A percentile compares a stretch with the other conserved stretches of the same genome.
phyloP scores from a whole-genome alignment of 2,329 filamentous ascomycete genomes.

The Penicillium sp. region DNA sequence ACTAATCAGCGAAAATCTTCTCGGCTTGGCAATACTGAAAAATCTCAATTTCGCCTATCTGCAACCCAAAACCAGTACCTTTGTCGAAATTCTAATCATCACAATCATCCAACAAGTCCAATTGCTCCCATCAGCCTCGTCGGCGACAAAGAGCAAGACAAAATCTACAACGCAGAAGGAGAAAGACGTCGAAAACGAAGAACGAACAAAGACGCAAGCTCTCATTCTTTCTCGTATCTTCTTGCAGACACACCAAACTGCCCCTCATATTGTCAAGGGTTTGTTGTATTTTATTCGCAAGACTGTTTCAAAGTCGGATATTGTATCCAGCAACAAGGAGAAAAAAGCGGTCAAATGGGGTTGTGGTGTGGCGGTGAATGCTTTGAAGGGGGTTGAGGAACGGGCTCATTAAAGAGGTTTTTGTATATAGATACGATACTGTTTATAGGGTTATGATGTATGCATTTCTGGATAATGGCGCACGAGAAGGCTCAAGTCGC shows the following conservation, averaged over 20 bases:
- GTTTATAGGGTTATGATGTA: neutral
- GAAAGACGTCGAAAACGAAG: slow-evolving; percentile 6
- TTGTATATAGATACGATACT: neutral
- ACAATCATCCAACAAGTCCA: slow-evolving; percentile 66
- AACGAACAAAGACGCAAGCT: slow-evolving; percentile 16
- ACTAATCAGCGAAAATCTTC: slow-evolving; percentile 57
- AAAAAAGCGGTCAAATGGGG: slow-evolving; percentile 49
- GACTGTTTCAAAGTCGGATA: slow-evolving; percentile 64
- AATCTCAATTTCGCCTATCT: slow-evolving; percentile 73
- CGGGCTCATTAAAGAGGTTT: slow-evolving; percentile 17
- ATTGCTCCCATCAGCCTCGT: neutral
- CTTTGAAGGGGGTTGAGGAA: slow-evolving; percentile 27
- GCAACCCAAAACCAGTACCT: slow-evolving; percentile 69
- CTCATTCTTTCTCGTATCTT: slow-evolving; percentile 62
- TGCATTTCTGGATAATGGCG: neutral
- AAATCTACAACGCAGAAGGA: slow-evolving; percentile 34
- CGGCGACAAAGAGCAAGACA: neutral
- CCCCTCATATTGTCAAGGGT: slow-evolving; percentile 65
- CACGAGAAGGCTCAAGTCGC: neutral
- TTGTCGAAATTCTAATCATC: slow-evolving; percentile 77
- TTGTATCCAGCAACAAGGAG: slow-evolving; percentile 49
- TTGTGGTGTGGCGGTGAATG: slow-evolving; percentile 38
- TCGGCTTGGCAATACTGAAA: slow-evolving; percentile 57
- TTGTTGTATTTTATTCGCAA: slow-evolving; percentile 77
- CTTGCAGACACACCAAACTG: slow-evolving; percentile 56